phyloP scores from a whole-genome alignment of 441 rosid genomes.

The Kokia cookei region DNA sequence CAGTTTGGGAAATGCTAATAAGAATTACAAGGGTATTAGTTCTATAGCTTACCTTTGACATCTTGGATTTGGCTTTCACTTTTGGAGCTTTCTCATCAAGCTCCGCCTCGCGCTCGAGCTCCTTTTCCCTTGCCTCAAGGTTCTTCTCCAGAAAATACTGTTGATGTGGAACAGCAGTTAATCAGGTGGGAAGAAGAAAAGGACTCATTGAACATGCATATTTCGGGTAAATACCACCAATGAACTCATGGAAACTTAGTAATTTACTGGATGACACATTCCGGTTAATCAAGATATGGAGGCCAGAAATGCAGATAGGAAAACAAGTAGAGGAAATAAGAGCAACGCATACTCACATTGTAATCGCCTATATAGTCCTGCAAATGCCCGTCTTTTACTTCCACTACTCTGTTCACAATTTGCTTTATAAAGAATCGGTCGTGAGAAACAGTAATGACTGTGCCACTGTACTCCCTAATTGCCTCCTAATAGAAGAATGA shows the following conservation, averaged over 20 bases:
- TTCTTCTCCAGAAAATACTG: slow-evolving; percentile 96
- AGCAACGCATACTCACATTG: slow-evolving; percentile 37
- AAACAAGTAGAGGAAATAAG: neutral
- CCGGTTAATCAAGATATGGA: neutral
- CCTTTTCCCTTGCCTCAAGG: slow-evolving; percentile 69
- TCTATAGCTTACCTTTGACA: slow-evolving; percentile 58
- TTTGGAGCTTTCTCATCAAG: slow-evolving; percentile 86
- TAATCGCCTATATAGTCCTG: slow-evolving; percentile 84
- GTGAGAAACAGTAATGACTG: slow-evolving; percentile 81
- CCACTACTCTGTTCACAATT: slow-evolving; percentile 90
- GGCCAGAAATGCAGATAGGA: neutral
- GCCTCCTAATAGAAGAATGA: slow-evolving; percentile 62
- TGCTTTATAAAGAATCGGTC: slow-evolving; percentile 90
- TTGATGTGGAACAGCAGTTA: neutral
- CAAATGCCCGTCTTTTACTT: slow-evolving; percentile 59
- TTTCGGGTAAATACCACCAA: neutral
- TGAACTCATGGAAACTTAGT: neutral
- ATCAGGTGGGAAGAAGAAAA: neutral
- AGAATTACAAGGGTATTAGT: neutral
- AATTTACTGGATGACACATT: neutral
- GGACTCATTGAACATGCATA: neutral
- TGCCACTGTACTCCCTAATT: slow-evolving; percentile 76
- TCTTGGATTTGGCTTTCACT: slow-evolving; percentile 88
- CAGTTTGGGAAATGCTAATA: neutral
- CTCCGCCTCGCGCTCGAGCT: slow-evolving; percentile 73